phyloP scores from a whole-genome alignment of 1,284 basidiomycete species.

The Hymenochaete sp. region DNA sequence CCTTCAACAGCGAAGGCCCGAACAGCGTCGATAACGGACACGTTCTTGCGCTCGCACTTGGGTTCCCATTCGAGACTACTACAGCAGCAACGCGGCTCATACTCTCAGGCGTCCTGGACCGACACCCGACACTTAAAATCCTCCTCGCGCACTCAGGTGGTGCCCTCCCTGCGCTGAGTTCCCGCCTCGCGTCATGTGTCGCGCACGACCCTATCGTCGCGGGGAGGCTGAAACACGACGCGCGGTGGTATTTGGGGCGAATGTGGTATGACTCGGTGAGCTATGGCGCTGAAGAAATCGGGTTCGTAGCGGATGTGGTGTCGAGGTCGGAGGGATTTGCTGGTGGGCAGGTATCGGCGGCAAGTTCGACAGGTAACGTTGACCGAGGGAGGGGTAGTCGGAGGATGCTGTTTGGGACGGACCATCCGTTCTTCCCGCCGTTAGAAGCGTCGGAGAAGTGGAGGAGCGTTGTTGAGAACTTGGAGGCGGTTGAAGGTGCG shows the following conservation, averaged over 20 bases:
- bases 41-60: conserved; percentile 75
- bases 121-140: conserved; percentile 62
- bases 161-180: conserved; percentile 71
- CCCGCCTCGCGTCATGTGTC: conserved; percentile 75
- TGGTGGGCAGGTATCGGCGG: conserved; percentile 27
- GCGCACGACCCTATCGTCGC: conserved; percentile 74
- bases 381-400: conserved; percentile 37
- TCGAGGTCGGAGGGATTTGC: conserved; percentile 50
- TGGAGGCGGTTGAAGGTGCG: conserved; percentile 65
- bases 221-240: conserved; percentile 67
- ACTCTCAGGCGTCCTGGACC: conserved; percentile 71
- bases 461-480: conserved; percentile 76
- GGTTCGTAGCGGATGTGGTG: conserved; percentile 63
- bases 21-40: conserved; percentile 84
- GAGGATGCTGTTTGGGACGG: conserved; percentile 76
- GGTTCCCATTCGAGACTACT: conserved; percentile 85
- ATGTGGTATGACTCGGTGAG: conserved; percentile 77
- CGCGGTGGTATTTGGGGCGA: conserved; percentile 73
- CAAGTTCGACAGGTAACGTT: conserved; percentile 27
- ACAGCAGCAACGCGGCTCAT: conserved; percentile 73
- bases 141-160: conserved; percentile 83
- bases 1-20: conserved; percentile 65
- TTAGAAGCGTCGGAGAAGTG: conserved; percentile 60
- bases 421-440: conserved; percentile 87
- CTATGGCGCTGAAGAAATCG: conserved; percentile 77